Conservation (phyloP, 208 protist genomes). For the Phytomonas sp. region DNA sequence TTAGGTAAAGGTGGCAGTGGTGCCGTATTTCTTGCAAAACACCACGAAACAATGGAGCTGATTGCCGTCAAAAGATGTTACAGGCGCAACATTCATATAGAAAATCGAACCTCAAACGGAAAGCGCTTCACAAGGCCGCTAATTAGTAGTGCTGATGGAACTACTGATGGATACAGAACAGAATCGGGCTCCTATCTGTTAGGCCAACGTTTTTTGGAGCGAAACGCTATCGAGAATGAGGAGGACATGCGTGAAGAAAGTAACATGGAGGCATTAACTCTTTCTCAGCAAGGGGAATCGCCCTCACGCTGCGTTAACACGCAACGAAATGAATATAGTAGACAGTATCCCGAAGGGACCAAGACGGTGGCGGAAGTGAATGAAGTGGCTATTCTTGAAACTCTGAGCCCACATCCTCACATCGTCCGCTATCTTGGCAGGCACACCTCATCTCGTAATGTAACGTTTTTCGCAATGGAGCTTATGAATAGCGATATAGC, state of each 20-base stretch:
- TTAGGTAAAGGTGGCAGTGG: conserved; percentile 68
- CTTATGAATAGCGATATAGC: conserved; percentile 77
- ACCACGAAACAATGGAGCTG: conserved; percentile 23
- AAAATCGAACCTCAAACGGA: not conserved
- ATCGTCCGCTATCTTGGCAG: conserved; percentile 49
- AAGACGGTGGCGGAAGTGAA: conserved; percentile 6
- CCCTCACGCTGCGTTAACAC: no score
- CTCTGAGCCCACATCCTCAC: conserved; percentile 53
- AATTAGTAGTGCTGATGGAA: no score
- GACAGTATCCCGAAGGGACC: not conserved
- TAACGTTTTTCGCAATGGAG: conserved; percentile 62
- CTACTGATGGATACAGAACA: no score
- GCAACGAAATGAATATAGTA: not conserved
- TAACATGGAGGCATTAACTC: conserved; percentile 17
- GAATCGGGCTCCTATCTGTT: no score
- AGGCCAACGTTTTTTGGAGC: no score
- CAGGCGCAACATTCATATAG: conserved; percentile 3
- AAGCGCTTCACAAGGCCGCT: no score
- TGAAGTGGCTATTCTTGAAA: conserved; percentile 40
- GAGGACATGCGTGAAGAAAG: conserved; percentile 26
- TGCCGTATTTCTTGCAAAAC: conserved; percentile 56
- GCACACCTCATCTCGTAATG: conserved; percentile 29
- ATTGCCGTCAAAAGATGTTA: conserved; percentile 72
- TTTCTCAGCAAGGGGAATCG: conserved; percentile 13
- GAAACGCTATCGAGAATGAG: no score